phyloP scores from a whole-genome alignment of 1,139 yeast species.

The Pichia sp. region DNA sequence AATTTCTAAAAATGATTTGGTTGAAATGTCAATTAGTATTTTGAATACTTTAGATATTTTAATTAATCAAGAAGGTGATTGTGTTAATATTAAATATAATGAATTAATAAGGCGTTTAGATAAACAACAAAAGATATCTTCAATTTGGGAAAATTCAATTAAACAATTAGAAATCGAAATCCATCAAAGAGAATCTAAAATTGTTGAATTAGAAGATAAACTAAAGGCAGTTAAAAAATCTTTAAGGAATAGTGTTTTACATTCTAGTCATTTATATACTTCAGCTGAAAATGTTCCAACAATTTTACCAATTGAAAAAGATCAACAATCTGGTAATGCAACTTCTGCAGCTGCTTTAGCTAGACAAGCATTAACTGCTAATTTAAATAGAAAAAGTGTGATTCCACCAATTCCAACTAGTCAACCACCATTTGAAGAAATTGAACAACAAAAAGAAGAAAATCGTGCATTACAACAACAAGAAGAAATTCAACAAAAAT shows the following conservation, averaged over 20 bases:
- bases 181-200: conserved; percentile 65
- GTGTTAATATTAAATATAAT: conserved; percentile 39
- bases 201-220: conserved; percentile 66
- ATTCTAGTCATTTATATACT: not conserved
- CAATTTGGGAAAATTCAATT: conserved; percentile 87
- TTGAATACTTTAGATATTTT: conserved; percentile 37
- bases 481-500: conserved; percentile 5
- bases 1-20: conserved; percentile 20
- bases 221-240: conserved; percentile 62
- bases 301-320: conserved; percentile 7
- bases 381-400: not conserved
- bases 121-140: conserved; percentile 74
- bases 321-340: conserved; percentile 5
- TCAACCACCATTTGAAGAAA: conserved; percentile 2
- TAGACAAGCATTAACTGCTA: conserved; percentile 16
- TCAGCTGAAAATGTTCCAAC: not conserved
- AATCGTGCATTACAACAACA: conserved; percentile 10
- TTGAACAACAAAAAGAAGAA: conserved; percentile 10
- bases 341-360: conserved; percentile 19
- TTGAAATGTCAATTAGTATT: conserved; percentile 38
- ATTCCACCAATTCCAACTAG: conserved; percentile 8
- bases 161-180: conserved; percentile 80
- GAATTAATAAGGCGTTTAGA: conserved; percentile 49
- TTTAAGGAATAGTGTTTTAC: conserved; percentile 28
- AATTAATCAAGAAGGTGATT: conserved; percentile 27